These are phyloP conservation scores for Ustanciosporium gigantosporum DNA, from an alignment of 1,284 basidiomycete species.

Conservation along the genomic window DNA sequence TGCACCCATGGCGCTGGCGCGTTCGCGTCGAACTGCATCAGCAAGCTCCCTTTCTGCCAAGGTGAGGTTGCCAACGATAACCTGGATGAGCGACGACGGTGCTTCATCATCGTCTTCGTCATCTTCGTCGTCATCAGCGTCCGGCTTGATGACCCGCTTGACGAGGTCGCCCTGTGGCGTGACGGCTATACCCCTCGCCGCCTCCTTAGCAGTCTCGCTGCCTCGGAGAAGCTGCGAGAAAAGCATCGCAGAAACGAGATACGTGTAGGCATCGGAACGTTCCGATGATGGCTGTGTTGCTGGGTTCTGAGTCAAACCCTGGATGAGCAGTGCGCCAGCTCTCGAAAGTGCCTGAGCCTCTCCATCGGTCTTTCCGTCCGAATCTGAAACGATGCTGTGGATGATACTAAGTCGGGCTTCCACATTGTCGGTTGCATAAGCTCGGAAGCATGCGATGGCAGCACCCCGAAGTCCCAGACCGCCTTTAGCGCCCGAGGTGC, in stretches of 20 bases:
- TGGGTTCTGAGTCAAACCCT: constrained; percentile 64
- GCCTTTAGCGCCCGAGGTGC: constrained; percentile 40
- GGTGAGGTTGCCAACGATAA: constrained; percentile 69
- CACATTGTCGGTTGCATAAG: constrained; percentile 60
- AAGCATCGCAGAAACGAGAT: constrained; percentile 46
- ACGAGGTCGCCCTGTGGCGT: constrained; percentile 49
- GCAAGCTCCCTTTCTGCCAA: constrained; percentile 67
- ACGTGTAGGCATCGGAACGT: constrained; percentile 64
- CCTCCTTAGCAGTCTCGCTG: constrained; percentile 66
- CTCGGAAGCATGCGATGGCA: constrained; percentile 51
- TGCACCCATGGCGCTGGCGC: constrained; percentile 33
- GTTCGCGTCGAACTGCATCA: constrained; percentile 53
- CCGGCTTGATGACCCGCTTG: background rate
- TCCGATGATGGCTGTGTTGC: constrained; percentile 25
- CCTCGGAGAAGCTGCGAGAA: constrained; percentile 66
- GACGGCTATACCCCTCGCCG: constrained; percentile 64
- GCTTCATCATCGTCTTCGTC: constrained; percentile 65
- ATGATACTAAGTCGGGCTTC: constrained; percentile 62
- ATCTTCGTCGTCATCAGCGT: constrained; percentile 15
- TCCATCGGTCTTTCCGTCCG: background rate
- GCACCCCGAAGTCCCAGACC: constrained; percentile 45
- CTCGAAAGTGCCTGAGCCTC: background rate
- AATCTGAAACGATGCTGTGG: no score
- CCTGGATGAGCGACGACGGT: constrained; percentile 64
- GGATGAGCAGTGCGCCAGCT: constrained; percentile 65